A percentile compares a stretch with the other conserved stretches of the same genome.
Evolutionary conservation across 2,329 filamentous ascomycete genomes (phyloP).

Genomic region (Cercospora beticola): DNA sequence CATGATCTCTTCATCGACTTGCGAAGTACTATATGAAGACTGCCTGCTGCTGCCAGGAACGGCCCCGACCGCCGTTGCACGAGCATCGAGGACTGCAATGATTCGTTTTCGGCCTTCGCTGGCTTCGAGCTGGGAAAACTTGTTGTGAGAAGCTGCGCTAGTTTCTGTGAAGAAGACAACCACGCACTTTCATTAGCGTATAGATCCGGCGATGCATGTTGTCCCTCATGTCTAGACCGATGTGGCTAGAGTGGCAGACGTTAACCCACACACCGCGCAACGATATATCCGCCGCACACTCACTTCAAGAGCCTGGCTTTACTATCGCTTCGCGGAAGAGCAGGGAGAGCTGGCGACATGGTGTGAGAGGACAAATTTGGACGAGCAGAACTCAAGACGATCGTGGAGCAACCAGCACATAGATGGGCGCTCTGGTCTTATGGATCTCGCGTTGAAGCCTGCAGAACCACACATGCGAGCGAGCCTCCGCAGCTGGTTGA

Average conservation of each 20-base stretch:
- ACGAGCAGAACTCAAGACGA: neutral
- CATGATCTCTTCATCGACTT: slow-evolving; percentile 28
- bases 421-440: neutral
- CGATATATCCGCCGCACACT: neutral
- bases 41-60: neutral
- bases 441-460: neutral
- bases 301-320: slow-evolving; percentile 42
- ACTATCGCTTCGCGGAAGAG: slow-evolving; percentile 43
- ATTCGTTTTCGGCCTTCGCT: slow-evolving; percentile 41
- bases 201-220: slow-evolving; percentile 39
- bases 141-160: neutral
- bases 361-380: neutral
- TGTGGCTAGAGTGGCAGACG: slow-evolving; percentile 19
- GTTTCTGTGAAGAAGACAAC: neutral
- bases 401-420: neutral
- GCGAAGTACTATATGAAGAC: slow-evolving; percentile 18
- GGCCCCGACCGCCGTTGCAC: neutral
- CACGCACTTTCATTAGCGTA: slow-evolving; percentile 43
- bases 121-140: slow-evolving; percentile 42
- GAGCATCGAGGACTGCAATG: slow-evolving; percentile 33
- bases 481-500: neutral
- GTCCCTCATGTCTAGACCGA: slow-evolving; percentile 41
- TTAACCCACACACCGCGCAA: neutral
- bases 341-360: slow-evolving; percentile 28
- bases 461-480: neutral